Percentiles rank a stretch among this genome's conserved stretches.
These are phyloP conservation scores for Trichoderma simmonsii DNA, from an alignment of 2,329 filamentous ascomycete genomes.

Conservation along the genomic window DNA sequence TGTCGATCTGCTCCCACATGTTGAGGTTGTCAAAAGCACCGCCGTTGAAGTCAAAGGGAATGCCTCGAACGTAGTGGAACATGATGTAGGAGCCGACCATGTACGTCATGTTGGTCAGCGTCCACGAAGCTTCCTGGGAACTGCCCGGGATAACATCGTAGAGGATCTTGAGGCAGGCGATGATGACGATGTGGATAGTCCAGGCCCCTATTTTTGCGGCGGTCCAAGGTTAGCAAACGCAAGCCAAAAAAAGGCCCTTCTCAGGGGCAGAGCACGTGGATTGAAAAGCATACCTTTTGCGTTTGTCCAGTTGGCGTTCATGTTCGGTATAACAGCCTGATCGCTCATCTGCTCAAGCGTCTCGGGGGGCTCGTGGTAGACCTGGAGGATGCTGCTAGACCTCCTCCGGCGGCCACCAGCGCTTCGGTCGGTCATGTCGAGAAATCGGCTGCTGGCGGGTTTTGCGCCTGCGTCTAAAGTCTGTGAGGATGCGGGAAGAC, in stretches of 20 bases:
- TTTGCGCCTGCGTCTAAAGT: conserved; percentile 84
- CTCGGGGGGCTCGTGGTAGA: conserved; percentile 96
- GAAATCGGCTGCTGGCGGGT: conserved; percentile 58
- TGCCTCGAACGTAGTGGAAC: conserved; percentile 98
- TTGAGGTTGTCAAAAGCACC: conserved; percentile 99
- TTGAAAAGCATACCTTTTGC: conserved; percentile 75
- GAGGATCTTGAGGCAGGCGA: conserved; percentile 87
- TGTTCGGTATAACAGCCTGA: conserved; percentile 87
- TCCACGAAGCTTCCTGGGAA: conserved; percentile 98
- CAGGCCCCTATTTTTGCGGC: conserved; percentile 69
- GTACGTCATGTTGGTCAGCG: conserved; percentile 96
- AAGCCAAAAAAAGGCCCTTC: conserved; percentile 27
- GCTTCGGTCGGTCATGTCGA: conserved; percentile 58
- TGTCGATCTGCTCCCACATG: conserved; percentile 99
- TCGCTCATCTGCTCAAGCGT: conserved; percentile 97
- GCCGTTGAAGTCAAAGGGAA: conserved; percentile 98
- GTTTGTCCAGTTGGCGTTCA: conserved; percentile 99
- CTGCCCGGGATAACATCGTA: conserved; percentile 96
- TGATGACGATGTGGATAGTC: conserved; percentile 95
- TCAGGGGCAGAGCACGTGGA: background rate
- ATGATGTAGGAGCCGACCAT: conserved; percentile 99
- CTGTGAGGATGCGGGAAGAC: conserved; percentile 81
- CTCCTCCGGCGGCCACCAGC: conserved; percentile 78
- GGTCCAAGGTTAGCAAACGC: background rate
- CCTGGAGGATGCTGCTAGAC: conserved; percentile 87